Evolutionary conservation across 2,329 filamentous ascomycete species (phyloP).

Genomic region (Alternaria sp.): DNA sequence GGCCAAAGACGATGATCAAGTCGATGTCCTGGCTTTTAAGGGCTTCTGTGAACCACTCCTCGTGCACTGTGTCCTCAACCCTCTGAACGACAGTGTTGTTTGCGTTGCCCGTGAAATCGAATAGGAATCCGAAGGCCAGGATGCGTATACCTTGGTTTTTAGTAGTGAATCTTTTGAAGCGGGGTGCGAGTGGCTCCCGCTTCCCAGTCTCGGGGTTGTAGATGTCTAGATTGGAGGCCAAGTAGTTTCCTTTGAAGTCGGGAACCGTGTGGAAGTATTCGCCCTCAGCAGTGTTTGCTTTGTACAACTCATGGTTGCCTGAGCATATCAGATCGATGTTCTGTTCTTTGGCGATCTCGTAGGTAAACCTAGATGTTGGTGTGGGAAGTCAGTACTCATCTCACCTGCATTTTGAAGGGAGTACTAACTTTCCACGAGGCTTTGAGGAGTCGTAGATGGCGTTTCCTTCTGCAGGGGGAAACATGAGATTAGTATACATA

Average conservation of each 20-base stretch:
- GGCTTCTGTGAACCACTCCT: constrained; percentile 87
- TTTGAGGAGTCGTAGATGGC: constrained; percentile 89
- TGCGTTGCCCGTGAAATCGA: constrained; percentile 88
- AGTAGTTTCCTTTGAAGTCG: constrained; percentile 78
- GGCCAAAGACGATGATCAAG: constrained; percentile 84
- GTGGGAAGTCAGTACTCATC: background rate
- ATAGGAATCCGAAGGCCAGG: constrained; percentile 91
- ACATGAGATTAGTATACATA: background rate
- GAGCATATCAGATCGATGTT: constrained; percentile 82
- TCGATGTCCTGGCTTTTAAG: constrained; percentile 81
- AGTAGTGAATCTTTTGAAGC: constrained; percentile 89
- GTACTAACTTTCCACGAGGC: constrained; percentile 72
- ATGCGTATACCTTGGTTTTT: constrained; percentile 86
- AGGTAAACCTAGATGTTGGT: constrained; percentile 65
- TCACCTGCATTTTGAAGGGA: background rate
- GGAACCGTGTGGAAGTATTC: constrained; percentile 84
- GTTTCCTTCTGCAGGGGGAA: constrained; percentile 73
- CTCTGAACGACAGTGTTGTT: constrained; percentile 87
- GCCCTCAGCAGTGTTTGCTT: constrained; percentile 74
- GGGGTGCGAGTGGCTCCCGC: constrained; percentile 75
- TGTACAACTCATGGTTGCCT: constrained; percentile 96
- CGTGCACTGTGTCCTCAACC: constrained; percentile 79
- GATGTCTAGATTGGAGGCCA: constrained; percentile 94
- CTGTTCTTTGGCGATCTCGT: constrained; percentile 84
- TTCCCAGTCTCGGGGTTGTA: constrained; percentile 74